A percentile compares a stretch with the other conserved stretches of the same genome.
These are phyloP conservation scores for Pugionium dolabratum DNA, from an alignment of 345 rosid genomes.

Conservation along the genomic window DNA sequence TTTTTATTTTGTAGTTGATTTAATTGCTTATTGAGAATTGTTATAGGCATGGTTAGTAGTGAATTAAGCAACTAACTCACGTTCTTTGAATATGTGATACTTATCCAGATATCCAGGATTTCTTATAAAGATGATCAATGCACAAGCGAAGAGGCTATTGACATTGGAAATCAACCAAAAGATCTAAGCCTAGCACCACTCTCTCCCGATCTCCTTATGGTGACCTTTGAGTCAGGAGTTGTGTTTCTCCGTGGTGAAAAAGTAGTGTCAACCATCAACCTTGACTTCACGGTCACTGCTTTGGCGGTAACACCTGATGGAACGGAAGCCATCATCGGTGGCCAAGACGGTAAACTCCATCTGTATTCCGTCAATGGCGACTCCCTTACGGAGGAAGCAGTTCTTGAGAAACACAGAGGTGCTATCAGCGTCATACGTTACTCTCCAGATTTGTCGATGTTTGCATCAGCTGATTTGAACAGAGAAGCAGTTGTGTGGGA, in stretches of 20 bases:
- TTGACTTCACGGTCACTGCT: conserved; percentile 81
- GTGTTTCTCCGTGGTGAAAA: conserved; percentile 70
- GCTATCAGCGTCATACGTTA: conserved; percentile 78
- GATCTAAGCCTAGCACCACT: conserved; percentile 78
- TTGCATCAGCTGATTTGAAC: conserved; percentile 86
- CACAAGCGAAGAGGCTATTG: conserved; percentile 62
- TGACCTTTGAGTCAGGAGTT: conserved; percentile 75
- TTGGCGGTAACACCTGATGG: conserved; percentile 87
- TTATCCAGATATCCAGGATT: conserved; percentile 70
- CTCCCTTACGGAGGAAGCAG: conserved; percentile 71
- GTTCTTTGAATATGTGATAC: conserved; percentile 18
- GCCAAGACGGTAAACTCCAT: conserved; percentile 80
- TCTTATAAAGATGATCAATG: conserved; percentile 68
- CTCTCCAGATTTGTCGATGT: conserved; percentile 90
- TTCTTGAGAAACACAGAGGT: conserved; percentile 88
- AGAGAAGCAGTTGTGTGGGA: conserved; percentile 96
- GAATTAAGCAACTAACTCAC: conserved; percentile 16
- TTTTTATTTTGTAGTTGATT: not conserved
- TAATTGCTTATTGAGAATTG: not conserved
- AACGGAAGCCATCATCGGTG: conserved; percentile 82
- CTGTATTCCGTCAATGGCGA: conserved; percentile 67
- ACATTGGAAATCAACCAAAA: conserved; percentile 82
- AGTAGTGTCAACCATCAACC: conserved; percentile 67
- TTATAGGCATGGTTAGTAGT: not conserved
- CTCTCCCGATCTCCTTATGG: conserved; percentile 68